Base-by-base conservation (phyloP, 2,329 filamentous ascomycete genomes). In the Colletotrichum echinochloae region DNA sequence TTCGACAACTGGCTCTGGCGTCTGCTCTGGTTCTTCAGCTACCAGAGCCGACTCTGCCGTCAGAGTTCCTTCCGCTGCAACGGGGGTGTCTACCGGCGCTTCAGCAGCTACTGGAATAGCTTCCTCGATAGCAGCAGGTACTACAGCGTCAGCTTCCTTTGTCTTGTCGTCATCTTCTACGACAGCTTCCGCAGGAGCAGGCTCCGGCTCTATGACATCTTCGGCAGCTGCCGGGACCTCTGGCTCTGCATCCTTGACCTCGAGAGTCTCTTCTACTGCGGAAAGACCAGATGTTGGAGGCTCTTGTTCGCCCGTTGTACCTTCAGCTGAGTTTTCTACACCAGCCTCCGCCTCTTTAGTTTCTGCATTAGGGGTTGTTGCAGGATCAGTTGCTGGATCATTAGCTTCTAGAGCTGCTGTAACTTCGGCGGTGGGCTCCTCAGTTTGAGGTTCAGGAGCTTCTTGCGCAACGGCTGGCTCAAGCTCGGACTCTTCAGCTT, bases 281-380 rank as follows among this genome's bases (percentile, higher is more conserved):
- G 23, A 18, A 23, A 30, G 7, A 26, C 54, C 49, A 14, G 39
- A 5, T 26, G 18, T 12, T 23, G 11, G 26, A 1, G 26, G 20
- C 41, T 68, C 66, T 35, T 52, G 30, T 39, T 59, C 41, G 18
- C 37, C 52, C 5, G 39, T 60, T 51, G 68, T 51, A 7, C 7
- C 62, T n/a, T 54, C 59, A 14, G 12, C 57, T 16, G n/a, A 14
- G 16, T 55, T n/a, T 49, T 65, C 55, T 5, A 30, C 41, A 1
- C 35, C 41, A 8, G 57, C 6, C 0, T 18, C 41, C 2, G 28
- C 30, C n/a, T 37, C 44, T 23, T 61, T 51, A 7, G 49, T 1
- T 1, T 35, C 51, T 20, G 41, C 16, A 11, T 20, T 59, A 16
- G 35, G 14, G 12, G 23, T 20, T 2, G 33, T 16, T 23, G 41